A percentile compares a stretch with the other conserved stretches of the same genome.
phyloP scores from a whole-genome alignment of 768 basidiomycete genomes.

The Leccinum variicolor region DNA sequence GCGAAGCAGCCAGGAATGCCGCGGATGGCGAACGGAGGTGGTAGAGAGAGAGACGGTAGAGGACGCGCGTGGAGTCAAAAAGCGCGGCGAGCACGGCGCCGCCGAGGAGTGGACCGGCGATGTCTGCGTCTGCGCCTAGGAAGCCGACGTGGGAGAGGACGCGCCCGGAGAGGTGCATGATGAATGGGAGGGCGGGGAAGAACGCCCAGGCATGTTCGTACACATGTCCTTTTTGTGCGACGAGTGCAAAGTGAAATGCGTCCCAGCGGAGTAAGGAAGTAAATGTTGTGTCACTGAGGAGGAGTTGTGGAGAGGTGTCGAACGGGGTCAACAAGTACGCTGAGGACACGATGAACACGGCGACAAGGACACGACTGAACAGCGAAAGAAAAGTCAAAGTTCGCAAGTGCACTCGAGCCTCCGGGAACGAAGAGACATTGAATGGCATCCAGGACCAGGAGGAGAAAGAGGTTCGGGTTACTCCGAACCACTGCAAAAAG shows the following conservation, averaged over 20 bases:
- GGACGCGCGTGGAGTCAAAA: slow-evolving; percentile 41
- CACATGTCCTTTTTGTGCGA: slow-evolving; percentile 54
- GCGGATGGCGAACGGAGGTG: slow-evolving; percentile 54
- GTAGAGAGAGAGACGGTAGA: slow-evolving; percentile 57
- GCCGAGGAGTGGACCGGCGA: slow-evolving; percentile 31
- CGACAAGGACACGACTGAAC: slow-evolving; percentile 18
- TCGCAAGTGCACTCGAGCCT: slow-evolving; percentile 14
- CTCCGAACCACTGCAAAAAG: no score
- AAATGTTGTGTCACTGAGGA: slow-evolving; percentile 5
- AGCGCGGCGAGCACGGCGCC: slow-evolving; percentile 37
- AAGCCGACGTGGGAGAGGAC: slow-evolving; percentile 14
- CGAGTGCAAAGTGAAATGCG: slow-evolving; percentile 70
- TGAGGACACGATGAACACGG: slow-evolving; percentile 18
- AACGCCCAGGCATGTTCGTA: slow-evolving; percentile 91
- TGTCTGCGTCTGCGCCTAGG: slow-evolving; percentile 10
- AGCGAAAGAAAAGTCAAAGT: slow-evolving; percentile 22
- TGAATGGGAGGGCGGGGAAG: slow-evolving; percentile 61
- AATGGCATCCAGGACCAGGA: slow-evolving; percentile 2
- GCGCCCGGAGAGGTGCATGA: slow-evolving; percentile 43
- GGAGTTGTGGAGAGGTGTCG: slow-evolving; percentile 26
- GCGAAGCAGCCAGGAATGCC: slow-evolving; percentile 56
- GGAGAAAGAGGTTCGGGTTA: not conserved
- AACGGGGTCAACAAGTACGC: slow-evolving; percentile 21
- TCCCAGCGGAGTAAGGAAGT: slow-evolving; percentile 78
- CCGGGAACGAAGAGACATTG: not conserved